phyloP scores from a whole-genome alignment of 768 basidiomycete species.

The Melanogaster broomeanus region DNA sequence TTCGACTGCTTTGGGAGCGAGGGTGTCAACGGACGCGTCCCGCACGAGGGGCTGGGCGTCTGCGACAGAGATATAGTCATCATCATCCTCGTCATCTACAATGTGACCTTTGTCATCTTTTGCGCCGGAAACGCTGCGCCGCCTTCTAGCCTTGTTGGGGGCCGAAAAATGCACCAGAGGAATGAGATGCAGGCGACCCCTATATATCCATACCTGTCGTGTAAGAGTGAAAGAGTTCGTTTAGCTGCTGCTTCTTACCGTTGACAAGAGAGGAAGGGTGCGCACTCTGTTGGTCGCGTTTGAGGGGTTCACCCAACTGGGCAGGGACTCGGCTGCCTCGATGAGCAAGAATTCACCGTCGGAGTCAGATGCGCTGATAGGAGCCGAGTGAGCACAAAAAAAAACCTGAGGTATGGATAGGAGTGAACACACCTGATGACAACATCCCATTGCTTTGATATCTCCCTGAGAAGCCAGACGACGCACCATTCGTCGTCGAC shows the following conservation, averaged over 20 bases:
- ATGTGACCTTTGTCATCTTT: constrained; percentile 51
- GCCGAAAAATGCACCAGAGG: constrained; percentile 77
- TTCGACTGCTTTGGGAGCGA: constrained; percentile 64
- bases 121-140: constrained; percentile 44
- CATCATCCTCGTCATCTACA: constrained; percentile 42
- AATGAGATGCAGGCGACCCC: constrained; percentile 81
- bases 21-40: constrained; percentile 52
- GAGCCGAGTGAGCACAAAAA: constrained; percentile 1
- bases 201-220: constrained; percentile 88
- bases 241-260: constrained; percentile 35
- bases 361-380: constrained; percentile 63
- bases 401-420: background rate
- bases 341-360: constrained; percentile 97
- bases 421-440: constrained; percentile 63
- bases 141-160: constrained; percentile 53
- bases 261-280: constrained; percentile 28
- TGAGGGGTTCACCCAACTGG: constrained; percentile 87
- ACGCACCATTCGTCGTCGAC: constrained; percentile 98
- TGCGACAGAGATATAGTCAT: constrained; percentile 53
- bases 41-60: constrained; percentile 69
- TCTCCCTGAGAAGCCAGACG: constrained; percentile 84
- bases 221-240: constrained; percentile 32
- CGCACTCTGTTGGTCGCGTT: constrained; percentile 93
- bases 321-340: constrained; percentile 90
- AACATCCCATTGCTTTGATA: constrained; percentile 79